Evolutionary conservation across 169 alveolate genomes (phyloP).

Genomic region (Theileria annulata): DNA sequence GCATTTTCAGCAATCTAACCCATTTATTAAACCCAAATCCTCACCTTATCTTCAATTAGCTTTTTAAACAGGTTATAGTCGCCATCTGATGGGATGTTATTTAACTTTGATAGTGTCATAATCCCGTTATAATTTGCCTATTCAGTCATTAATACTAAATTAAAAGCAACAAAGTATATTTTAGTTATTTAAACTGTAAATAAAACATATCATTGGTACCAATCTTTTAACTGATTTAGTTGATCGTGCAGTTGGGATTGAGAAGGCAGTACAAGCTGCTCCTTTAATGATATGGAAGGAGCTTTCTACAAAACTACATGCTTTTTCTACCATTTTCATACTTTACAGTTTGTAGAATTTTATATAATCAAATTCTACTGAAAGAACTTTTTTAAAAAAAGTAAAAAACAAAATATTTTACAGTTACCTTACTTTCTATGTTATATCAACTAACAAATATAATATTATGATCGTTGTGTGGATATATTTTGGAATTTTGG

Average conservation of each 20-base stretch:
- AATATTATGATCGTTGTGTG: background rate
- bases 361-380: background rate
- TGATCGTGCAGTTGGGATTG: slow-evolving; percentile 77
- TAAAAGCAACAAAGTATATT: background rate
- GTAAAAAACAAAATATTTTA: background rate
- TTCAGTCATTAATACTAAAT: background rate
- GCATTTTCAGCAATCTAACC: slow-evolving; percentile 66
- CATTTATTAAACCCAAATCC: background rate
- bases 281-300: slow-evolving; percentile 81
- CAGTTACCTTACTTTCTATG: background rate
- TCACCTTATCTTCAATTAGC: slow-evolving; percentile 43
- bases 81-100: slow-evolving; percentile 46
- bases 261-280: slow-evolving; percentile 77
- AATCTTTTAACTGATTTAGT: slow-evolving; percentile 70
- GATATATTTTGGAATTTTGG: background rate
- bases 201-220: slow-evolving; percentile 26
- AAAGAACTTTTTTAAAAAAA: background rate
- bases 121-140: slow-evolving; percentile 43
- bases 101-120: slow-evolving; percentile 40
- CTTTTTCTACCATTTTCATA: slow-evolving; percentile 51
- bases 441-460: background rate
- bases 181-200: background rate
- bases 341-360: background rate
- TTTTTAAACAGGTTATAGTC: slow-evolving; percentile 56
- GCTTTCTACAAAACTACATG: slow-evolving; percentile 69